Percentiles rank a stretch among this genome's conserved stretches.
These are phyloP conservation scores for Phoma sp. DNA, from an alignment of 2,329 filamentous ascomycete species.

Conservation along the genomic window DNA sequence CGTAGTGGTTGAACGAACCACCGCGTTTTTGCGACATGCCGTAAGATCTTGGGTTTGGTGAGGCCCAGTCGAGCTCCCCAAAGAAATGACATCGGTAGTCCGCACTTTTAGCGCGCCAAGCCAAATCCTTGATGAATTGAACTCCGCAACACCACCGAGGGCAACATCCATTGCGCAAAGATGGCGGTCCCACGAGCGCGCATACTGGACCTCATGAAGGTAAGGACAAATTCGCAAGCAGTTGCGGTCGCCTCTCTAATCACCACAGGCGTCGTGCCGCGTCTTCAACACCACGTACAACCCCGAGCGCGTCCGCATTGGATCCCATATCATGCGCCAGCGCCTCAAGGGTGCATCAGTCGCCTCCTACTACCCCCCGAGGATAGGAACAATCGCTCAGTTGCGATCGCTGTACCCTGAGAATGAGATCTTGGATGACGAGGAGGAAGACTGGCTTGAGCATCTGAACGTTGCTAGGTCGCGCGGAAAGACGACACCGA, in stretches of 20 bases:
- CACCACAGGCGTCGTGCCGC: conserved; percentile 78
- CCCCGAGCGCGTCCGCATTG: conserved; percentile 79
- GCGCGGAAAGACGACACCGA: conserved; percentile 85
- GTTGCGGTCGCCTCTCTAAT: conserved; percentile 11
- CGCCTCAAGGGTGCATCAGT: conserved; percentile 83
- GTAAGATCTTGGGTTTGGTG: not conserved
- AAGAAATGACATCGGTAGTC: conserved; percentile 10
- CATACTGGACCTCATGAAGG: conserved; percentile 79
- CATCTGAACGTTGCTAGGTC: conserved; percentile 59
- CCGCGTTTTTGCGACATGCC: conserved; percentile 35
- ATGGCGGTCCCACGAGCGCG: conserved; percentile 63
- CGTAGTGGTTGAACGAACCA: conserved; percentile 31
- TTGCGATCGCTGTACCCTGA: conserved; percentile 74
- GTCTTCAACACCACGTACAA: conserved; percentile 94
- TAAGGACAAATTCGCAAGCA: conserved; percentile 45
- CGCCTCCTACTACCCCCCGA: conserved; percentile 87
- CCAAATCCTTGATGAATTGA: conserved; percentile 16
- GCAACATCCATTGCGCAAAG: conserved; percentile 16
- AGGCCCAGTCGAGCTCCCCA: not conserved
- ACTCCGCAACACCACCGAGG: conserved; percentile 20
- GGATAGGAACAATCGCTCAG: conserved; percentile 74
- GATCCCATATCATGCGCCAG: conserved; percentile 91
- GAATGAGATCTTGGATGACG: conserved; percentile 74
- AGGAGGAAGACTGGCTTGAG: conserved; percentile 80
- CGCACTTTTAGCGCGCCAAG: conserved; percentile 29